Evolutionary conservation across 176 grass and related monocot species (phyloP).

Genomic region (Zea mays): Zm-B73-REFERENCE-NAM-5.0 NC_050098.1:205896501-205897000

Average conservation of each 20-base stretch:
- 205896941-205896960: too few relatives aligned
- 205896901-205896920: too few relatives aligned
- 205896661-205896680: conserved; percentile 32
- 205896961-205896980: too few relatives aligned
- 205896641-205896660: conserved; percentile 73
- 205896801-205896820: background rate
- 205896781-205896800: background rate
- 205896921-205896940: too few relatives aligned
- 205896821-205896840: background rate
- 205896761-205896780: conserved; percentile 27
- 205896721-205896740: conserved; percentile 30
- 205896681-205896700: conserved; percentile 17
- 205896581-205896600: background rate
- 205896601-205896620: background rate
- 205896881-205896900: too few relatives aligned
- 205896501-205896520: conserved; percentile 41
- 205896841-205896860: too few relatives aligned
- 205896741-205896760: conserved; percentile 30
- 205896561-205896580: conserved; percentile 17
- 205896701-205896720: conserved; percentile 10
- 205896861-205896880: too few relatives aligned
- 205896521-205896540: conserved; percentile 38
- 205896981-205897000: too few relatives aligned
- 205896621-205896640: conserved; percentile 50
- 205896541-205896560: conserved; percentile 33